Conservation (phyloP, 78 protist species). For the Monocercomonoides exilis region DNA sequence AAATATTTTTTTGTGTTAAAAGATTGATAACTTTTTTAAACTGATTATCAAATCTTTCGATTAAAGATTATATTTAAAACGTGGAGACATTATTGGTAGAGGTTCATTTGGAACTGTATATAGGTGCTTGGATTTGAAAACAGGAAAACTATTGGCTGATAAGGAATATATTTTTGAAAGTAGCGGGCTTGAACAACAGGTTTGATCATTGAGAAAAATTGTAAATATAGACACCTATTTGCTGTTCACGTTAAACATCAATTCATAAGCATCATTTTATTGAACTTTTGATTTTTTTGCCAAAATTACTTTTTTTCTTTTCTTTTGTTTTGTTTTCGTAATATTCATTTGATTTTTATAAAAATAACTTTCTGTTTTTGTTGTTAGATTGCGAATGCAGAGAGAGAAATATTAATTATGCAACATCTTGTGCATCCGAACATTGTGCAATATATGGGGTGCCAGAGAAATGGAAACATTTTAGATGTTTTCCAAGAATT, state of each 20-base stretch:
- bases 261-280: no score
- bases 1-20: no score
- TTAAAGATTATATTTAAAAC: neutral
- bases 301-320: neutral
- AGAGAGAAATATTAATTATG: neutral
- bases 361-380: neutral
- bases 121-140: constrained; percentile 5
- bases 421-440: neutral
- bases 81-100: constrained; percentile 2
- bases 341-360: neutral
- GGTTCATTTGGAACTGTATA: constrained; percentile 10
- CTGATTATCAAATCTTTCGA: neutral
- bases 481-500: constrained; percentile 8
- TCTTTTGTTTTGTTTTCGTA: neutral
- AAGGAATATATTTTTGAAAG: neutral
- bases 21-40: neutral
- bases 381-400: neutral
- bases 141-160: neutral
- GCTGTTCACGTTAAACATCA: no score
- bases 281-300: no score
- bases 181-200: neutral
- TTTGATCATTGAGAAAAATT: neutral
- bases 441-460: neutral
- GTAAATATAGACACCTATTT: no score
- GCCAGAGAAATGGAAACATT: neutral